Base-by-base conservation (phyloP, 2,329 filamentous ascomycete genomes). In the Aureobasidium sp. region DNA sequence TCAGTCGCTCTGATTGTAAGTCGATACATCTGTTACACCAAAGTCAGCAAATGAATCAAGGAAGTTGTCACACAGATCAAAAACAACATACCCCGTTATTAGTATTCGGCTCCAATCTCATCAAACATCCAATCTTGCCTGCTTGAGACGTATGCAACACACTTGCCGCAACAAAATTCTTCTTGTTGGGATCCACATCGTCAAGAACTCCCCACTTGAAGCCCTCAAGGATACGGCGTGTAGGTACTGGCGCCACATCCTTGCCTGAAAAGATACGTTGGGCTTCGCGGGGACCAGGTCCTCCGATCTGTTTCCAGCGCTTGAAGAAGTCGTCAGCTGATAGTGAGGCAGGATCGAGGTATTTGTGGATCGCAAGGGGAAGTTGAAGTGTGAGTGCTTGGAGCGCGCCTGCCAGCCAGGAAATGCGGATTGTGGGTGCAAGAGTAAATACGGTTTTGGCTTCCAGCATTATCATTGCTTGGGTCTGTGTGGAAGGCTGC, bases 261-360 rank as follows among this genome's bases (percentile, higher is more conserved):
- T 81, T 80, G 17, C 80, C 81, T 61, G 82, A 81, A 74, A 99
- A 95, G 36, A 97, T 91, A 52, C 84, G 84, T 73, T 99, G 94
- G 0, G 90, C 87, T 75, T 99, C 95, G 34, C 95, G 84, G 1
- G 92, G 87, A 10, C 57, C 57, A 1, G 85, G 85, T 5, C 89
- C 91, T 13, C 94, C 94, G 69, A 99, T 97, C 77, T 99, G 94
- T 80, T 96, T 95, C 94, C 94, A 99, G 57, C 95, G 83, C 80
- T 95, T 97, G 84, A 99, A 99, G 77, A 97, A 99, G 72, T 99
- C 94, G 58, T 99, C 94, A 0, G 88, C 86, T 7, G 84, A 84
- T 42, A 99, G 80, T 62, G 94, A 88, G 0, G 94, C 92, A 0
- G 90, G 85, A 66, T 97, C 92, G 91, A 97, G 97, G 72, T 96